A percentile compares a stretch with the other conserved stretches of the same genome.
Conservation (phyloP, 106 monocot genomes). For the Dioscorea alata region DNA sequence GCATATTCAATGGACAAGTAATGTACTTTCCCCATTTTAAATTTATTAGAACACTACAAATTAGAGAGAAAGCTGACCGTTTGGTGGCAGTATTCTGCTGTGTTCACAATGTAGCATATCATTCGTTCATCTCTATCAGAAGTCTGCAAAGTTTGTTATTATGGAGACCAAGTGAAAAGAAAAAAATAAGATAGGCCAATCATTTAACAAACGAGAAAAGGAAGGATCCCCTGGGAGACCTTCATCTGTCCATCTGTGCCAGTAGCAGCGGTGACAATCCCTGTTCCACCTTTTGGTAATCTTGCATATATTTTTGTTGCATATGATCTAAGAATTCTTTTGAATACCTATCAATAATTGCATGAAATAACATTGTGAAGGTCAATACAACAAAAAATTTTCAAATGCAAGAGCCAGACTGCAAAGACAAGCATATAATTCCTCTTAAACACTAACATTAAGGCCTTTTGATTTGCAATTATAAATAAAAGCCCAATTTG, state of each 20-base stretch:
- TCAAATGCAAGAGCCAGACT: no score
- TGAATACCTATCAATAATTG: constrained; percentile 68
- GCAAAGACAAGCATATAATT: no score
- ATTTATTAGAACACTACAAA: not conserved
- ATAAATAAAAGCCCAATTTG: no score
- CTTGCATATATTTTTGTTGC: constrained; percentile 72
- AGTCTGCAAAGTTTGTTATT: constrained; percentile 43
- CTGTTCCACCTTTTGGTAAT: constrained; percentile 89
- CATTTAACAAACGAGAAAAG: not conserved
- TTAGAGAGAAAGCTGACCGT: constrained; percentile 48
- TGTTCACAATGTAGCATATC: constrained; percentile 97
- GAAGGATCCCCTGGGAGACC: constrained; percentile 26
- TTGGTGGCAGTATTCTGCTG: constrained; percentile 96
- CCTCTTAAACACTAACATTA: no score
- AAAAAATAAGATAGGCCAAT: not conserved
- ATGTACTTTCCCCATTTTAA: not conserved
- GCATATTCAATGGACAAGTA: no score
- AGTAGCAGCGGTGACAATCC: constrained; percentile 97
- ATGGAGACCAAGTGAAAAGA: not conserved
- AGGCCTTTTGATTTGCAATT: no score
- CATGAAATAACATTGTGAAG: not conserved
- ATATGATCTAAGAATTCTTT: constrained; percentile 96
- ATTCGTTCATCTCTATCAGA: constrained; percentile 95
- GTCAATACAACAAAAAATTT: not conserved
- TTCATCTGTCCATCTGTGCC: constrained; percentile 97